These are phyloP conservation scores for Inga oerstediana DNA, from an alignment of 306 rosid species.

Conservation along the genomic window DNA sequence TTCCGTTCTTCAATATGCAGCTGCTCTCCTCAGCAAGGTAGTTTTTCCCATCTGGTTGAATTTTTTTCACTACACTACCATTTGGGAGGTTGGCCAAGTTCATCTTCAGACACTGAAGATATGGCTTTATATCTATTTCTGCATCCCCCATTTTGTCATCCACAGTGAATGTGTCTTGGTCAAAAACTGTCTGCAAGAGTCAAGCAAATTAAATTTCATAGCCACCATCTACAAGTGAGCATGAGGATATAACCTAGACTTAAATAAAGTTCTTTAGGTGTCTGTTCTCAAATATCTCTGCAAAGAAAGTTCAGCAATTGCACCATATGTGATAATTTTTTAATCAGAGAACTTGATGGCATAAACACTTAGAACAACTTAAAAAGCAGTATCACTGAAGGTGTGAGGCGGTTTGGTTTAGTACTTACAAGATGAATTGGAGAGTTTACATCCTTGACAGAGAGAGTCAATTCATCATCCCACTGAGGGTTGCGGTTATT, in stretches of 20 bases:
- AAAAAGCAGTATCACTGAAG: not conserved
- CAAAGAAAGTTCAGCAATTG: not conserved
- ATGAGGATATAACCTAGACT: not conserved
- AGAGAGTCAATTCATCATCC: conserved; percentile 84
- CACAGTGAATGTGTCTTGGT: conserved; percentile 63
- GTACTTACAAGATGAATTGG: conserved; percentile 62
- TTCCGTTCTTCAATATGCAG: conserved; percentile 65
- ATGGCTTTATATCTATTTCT: conserved; percentile 72
- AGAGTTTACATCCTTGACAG: conserved; percentile 42
- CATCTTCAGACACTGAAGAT: conserved; percentile 51
- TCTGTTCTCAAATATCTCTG: not conserved
- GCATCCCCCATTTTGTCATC: conserved; percentile 95
- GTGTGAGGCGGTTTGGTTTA: not conserved
- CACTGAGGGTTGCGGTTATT: conserved; percentile 73
- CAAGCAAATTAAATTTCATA: conserved; percentile 1
- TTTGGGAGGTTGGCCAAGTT: conserved; percentile 54
- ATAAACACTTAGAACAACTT: not conserved
- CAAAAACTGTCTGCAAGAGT: conserved; percentile 59
- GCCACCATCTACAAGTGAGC: conserved; percentile 14
- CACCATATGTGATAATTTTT: too few species aligned
- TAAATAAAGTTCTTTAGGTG: not conserved
- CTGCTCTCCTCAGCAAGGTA: conserved; percentile 69
- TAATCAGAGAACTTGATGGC: not conserved
- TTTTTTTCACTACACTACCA: conserved; percentile 63
- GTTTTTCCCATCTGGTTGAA: conserved; percentile 57